A percentile compares a stretch with the other conserved stretches of the same genome.
These are phyloP conservation scores for Kwoniella dejecticola DNA, from an alignment of 768 basidiomycete species.

Conservation along the genomic window DNA sequence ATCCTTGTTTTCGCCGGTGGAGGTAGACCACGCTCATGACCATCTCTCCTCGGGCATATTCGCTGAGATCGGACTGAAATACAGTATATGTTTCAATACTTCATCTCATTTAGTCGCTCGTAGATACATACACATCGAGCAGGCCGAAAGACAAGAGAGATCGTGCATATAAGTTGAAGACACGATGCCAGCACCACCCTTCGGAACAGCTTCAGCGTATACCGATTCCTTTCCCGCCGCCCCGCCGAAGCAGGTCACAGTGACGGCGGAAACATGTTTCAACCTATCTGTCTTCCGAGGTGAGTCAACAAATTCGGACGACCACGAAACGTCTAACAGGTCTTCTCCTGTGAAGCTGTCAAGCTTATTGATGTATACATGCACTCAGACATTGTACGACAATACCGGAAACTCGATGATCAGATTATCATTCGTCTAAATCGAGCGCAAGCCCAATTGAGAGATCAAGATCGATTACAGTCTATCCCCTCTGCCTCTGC, in stretches of 20 bases:
- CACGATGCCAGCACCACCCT: conserved; percentile 44
- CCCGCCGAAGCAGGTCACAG: conserved; percentile 45
- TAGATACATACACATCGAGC: neutral
- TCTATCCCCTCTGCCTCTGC: no score
- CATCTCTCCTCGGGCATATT: conserved; percentile 1
- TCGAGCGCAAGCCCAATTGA: conserved; percentile 48
- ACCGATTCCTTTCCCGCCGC: conserved; percentile 51
- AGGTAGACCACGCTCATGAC: conserved; percentile 10
- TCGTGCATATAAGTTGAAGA: no score
- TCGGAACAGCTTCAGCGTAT: conserved; percentile 52
- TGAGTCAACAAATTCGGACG: no score
- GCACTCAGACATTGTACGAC: conserved; percentile 48
- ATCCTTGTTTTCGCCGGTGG: neutral
- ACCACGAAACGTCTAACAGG: neutral
- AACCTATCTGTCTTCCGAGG: conserved; percentile 53
- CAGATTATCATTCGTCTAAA: conserved; percentile 53
- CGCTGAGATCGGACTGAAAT: neutral
- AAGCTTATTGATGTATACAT: neutral
- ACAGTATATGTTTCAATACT: neutral
- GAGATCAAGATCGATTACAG: conserved; percentile 38
- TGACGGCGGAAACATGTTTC: conserved; percentile 53
- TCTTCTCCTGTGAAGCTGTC: no score
- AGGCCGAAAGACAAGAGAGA: neutral
- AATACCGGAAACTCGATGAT: conserved; percentile 54
- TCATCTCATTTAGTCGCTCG: neutral